These are phyloP conservation scores for Xylariaceae sp. DNA, from an alignment of 2,329 filamentous ascomycete genomes.

Conservation along the genomic window DNA sequence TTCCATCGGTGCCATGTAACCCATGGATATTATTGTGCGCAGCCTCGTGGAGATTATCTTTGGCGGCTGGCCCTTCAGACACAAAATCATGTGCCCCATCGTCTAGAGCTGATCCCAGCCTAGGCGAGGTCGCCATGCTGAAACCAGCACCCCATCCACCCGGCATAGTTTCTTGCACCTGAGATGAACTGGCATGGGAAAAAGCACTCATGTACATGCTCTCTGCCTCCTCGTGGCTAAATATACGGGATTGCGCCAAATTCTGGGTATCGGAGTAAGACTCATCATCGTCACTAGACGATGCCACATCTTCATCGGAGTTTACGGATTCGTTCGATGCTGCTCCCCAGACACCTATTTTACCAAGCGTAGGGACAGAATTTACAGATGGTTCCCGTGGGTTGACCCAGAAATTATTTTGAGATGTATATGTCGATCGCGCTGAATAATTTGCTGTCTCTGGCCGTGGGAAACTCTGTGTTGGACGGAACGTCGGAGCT, in stretches of 20 bases:
- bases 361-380: constrained; percentile 36
- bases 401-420: constrained; percentile 32
- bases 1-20: not conserved
- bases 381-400: constrained; percentile 30
- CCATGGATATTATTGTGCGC: constrained; percentile 18
- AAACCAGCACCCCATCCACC: constrained; percentile 47
- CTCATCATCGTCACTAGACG: constrained; percentile 20
- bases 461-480: constrained; percentile 34
- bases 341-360: constrained; percentile 20
- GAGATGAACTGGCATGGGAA: constrained; percentile 40
- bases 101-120: constrained; percentile 7
- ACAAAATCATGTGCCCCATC: not conserved
- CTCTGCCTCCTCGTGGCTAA: constrained; percentile 73
- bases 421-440: constrained; percentile 32
- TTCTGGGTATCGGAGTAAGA: constrained; percentile 35
- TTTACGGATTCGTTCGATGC: constrained; percentile 13
- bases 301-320: constrained; percentile 6
- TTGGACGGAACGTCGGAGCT: constrained; percentile 37
- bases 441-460: constrained; percentile 22
- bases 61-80: not conserved
- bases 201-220: constrained; percentile 83
- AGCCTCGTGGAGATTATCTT: constrained; percentile 26
- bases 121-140: constrained; percentile 21
- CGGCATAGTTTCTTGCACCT: constrained; percentile 40
- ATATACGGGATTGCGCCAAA: constrained; percentile 61